phyloP scores from a whole-genome alignment of 2,329 filamentous ascomycete genomes.

The Clonostachys chloroleuca region DNA sequence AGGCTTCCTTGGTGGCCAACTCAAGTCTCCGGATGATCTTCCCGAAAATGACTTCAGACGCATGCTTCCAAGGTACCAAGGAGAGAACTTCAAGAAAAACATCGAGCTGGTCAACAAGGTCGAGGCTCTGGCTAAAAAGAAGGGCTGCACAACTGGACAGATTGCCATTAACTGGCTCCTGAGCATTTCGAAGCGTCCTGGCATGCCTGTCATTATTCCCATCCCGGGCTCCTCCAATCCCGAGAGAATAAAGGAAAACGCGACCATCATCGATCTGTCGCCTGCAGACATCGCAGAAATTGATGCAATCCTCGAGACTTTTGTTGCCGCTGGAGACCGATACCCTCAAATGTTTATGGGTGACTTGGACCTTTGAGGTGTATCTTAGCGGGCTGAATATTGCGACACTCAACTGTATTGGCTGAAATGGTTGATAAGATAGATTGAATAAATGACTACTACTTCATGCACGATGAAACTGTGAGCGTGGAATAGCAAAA shows the following conservation, averaged over 20 bases:
- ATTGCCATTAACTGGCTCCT: conserved; percentile 63
- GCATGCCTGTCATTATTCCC: conserved; percentile 55
- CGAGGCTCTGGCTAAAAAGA: conserved; percentile 52
- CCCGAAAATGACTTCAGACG: conserved; percentile 3
- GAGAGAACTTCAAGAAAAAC: conserved; percentile 60
- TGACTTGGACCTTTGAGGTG: too few relatives aligned
- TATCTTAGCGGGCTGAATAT: too few relatives aligned
- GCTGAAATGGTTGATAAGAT: too few relatives aligned
- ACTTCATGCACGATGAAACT: too few relatives aligned
- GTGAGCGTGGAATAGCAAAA: too few relatives aligned
- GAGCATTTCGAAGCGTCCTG: conserved; percentile 41
- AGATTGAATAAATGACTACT: too few relatives aligned
- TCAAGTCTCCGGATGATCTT: not conserved
- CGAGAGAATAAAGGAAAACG: conserved; percentile 57
- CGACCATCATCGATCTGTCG: conserved; percentile 7
- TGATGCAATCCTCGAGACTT: not conserved
- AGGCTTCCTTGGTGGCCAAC: conserved; percentile 1
- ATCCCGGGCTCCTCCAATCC: conserved; percentile 60
- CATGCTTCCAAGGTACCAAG: conserved; percentile 54
- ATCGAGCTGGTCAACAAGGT: conserved; percentile 55
- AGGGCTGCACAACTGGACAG: conserved; percentile 58
- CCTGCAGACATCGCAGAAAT: not conserved
- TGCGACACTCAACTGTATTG: too few relatives aligned
- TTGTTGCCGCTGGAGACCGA: too few relatives aligned
- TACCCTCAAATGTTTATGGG: too few relatives aligned